Evolutionary conservation across 768 basidiomycete species (phyloP), one percentile per base, ranked within the genome.

Genomic region (Tricholoma hemisulphureum): DNA sequence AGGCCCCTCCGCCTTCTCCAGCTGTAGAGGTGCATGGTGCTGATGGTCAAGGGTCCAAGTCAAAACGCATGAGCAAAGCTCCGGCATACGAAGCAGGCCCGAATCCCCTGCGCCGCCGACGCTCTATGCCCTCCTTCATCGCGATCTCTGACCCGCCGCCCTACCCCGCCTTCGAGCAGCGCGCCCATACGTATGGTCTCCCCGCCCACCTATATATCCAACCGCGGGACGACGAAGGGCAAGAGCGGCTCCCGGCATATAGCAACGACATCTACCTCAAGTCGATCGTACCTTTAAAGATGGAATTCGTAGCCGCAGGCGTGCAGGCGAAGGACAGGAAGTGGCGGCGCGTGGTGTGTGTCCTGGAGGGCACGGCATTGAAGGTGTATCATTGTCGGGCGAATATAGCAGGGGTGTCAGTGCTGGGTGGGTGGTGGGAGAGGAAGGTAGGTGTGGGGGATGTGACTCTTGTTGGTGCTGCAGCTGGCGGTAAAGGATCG

Each of bases 331-430:
- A 80, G 68, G 95, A 98, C 69, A 79, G 97, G 46, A 92, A 93
- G 67, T 99, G 97, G 97, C 83, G 91, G 58, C 79, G 91, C 51
- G 85, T 89, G 51, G 80, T 95, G 62, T 91, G 93, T 67, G 90
- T 95, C 65, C 74, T 99, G 24, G 93, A 97, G 66, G 97, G 97
- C 46, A 98, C 97, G n/a, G 77, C 80, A 60, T 85, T 98, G 69
- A 83, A 83, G 63, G 79, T 98, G 57, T 93, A 91, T 70, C 80
- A 80, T 59, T 83, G 73, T 58, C 69, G 75, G 16, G 62, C 69
- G 14, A 69, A 71, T 13, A 75, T 76, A 32, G 74, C 75, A 23
- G 83, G 79, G 11, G 80, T 79, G 3, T 77, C 81, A n/a, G 77
- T 75, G 45, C 69, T 91, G 48, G 85, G 83, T 60, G 83, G 83